These are phyloP conservation scores for Pseudocercospora vitis DNA, from an alignment of 2,329 filamentous ascomycete genomes.

Conservation along the genomic window DNA sequence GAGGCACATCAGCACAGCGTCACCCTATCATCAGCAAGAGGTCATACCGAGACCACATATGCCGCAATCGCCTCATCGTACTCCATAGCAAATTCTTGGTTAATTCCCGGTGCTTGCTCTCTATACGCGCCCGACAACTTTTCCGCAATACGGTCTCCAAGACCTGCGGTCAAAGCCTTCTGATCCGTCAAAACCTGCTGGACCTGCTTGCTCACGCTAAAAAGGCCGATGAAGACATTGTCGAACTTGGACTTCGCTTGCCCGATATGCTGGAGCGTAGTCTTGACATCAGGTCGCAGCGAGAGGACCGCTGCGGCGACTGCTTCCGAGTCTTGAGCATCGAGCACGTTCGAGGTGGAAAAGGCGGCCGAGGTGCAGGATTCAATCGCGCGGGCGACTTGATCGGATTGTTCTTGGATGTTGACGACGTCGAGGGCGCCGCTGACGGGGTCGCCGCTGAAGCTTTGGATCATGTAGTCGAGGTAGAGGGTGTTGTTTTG, in stretches of 20 bases:
- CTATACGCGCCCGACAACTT: conserved; percentile 11
- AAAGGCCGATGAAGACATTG: not conserved
- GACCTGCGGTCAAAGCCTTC: conserved; percentile 10
- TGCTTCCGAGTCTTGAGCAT: not conserved
- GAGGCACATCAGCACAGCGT: not conserved
- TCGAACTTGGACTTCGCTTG: conserved; percentile 3
- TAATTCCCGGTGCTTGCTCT: conserved; percentile 4
- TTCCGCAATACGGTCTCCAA: conserved; percentile 6
- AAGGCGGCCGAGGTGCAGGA: not conserved
- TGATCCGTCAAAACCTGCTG: conserved; percentile 10
- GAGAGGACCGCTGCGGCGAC: conserved; percentile 7
- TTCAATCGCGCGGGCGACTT: conserved; percentile 4
- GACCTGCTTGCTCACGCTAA: conserved; percentile 11
- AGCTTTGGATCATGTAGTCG: not conserved
- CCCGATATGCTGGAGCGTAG: not conserved
- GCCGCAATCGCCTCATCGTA: conserved; percentile 13
- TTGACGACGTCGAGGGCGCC: conserved; percentile 7
- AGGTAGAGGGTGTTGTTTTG: not conserved
- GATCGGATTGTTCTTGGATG: conserved; percentile 7
- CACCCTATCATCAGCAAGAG: not conserved
- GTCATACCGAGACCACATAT: conserved; percentile 5
- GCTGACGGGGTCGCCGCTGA: not conserved
- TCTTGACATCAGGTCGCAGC: conserved; percentile 1
- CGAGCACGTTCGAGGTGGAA: not conserved
- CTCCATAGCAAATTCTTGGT: not conserved